Conservation (phyloP, 352 stramenopile species). For the Phytophthora citrophthora region DNA sequence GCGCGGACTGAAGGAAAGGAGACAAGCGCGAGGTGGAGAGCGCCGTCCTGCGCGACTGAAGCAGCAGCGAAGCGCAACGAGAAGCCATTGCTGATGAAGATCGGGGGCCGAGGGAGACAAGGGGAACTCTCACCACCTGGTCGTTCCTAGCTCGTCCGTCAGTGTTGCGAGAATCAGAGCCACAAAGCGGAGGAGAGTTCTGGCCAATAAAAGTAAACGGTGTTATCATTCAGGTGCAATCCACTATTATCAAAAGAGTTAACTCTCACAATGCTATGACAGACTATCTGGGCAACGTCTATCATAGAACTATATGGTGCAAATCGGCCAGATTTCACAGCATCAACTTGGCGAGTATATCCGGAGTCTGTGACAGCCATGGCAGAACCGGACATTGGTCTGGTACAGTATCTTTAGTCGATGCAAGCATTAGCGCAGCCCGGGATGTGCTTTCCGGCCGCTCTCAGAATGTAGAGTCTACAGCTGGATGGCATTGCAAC, state of each 20-base stretch:
- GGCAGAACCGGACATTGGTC: no score
- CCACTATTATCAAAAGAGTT: no score
- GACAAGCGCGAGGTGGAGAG: constrained; percentile 13
- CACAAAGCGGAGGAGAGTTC: constrained; percentile 9
- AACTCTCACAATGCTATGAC: no score
- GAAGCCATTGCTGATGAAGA: constrained; percentile 6
- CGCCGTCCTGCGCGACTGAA: constrained; percentile 16
- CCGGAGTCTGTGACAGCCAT: no score
- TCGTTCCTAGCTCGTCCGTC: background rate
- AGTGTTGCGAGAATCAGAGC: background rate
- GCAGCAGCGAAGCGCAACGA: constrained; percentile 22
- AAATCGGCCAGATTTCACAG: no score
- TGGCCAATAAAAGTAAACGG: background rate
- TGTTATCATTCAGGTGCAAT: background rate
- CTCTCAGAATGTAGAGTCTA: constrained; percentile 12
- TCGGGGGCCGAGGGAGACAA: background rate
- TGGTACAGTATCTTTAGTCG: no score
- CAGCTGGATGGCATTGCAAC: background rate
- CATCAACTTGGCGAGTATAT: no score
- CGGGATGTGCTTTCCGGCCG: background rate
- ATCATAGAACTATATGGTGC: no score
- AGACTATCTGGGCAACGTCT: no score
- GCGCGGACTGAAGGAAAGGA: constrained; percentile 16
- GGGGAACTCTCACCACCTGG: background rate
- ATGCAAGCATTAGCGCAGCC: no score